phyloP scores from a whole-genome alignment of 345 rosid genomes.

The Fremontodendron californicum region DNA sequence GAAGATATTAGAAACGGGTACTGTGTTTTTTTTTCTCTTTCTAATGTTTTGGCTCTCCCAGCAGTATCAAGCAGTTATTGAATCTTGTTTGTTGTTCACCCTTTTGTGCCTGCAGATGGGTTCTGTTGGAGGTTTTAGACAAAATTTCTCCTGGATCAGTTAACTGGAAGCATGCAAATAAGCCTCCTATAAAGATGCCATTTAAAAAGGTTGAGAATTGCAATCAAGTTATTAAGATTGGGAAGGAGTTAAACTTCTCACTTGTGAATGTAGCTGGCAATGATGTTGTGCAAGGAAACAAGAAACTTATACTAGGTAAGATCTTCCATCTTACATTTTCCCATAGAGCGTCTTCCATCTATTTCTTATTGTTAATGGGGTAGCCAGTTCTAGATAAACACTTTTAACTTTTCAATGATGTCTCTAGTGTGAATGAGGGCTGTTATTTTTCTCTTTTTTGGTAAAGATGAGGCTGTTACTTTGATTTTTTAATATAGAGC shows the following conservation, averaged over 20 bases:
- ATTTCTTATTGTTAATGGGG: neutral
- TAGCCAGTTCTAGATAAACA: neutral
- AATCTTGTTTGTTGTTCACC: slow-evolving; percentile 20
- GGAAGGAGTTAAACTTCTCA: slow-evolving; percentile 70
- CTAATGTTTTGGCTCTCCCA: neutral
- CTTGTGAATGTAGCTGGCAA: slow-evolving; percentile 97
- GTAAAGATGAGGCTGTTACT: neutral
- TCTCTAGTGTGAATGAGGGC: neutral
- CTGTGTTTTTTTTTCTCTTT: slow-evolving; percentile 21
- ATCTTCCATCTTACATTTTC: neutral
- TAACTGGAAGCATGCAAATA: slow-evolving; percentile 75
- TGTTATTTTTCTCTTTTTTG: too few species aligned
- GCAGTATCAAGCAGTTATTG: too few species aligned
- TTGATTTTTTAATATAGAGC: neutral
- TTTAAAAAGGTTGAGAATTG: slow-evolving; percentile 89
- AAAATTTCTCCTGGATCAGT: slow-evolving; percentile 65
- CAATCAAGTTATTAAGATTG: slow-evolving; percentile 75
- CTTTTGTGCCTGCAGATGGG: slow-evolving; percentile 60
- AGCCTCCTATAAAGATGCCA: slow-evolving; percentile 94
- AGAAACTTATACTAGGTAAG: slow-evolving; percentile 73
- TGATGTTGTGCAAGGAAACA: slow-evolving; percentile 90
- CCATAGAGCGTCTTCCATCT: neutral
- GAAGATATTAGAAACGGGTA: slow-evolving; percentile 96
- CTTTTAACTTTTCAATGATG: neutral
- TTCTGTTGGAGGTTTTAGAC: slow-evolving; percentile 84